Percentiles rank a stretch among this genome's conserved stretches.
phyloP scores from a whole-genome alignment of 805 yeast genomes.

The Kuraishia molischiana region DNA sequence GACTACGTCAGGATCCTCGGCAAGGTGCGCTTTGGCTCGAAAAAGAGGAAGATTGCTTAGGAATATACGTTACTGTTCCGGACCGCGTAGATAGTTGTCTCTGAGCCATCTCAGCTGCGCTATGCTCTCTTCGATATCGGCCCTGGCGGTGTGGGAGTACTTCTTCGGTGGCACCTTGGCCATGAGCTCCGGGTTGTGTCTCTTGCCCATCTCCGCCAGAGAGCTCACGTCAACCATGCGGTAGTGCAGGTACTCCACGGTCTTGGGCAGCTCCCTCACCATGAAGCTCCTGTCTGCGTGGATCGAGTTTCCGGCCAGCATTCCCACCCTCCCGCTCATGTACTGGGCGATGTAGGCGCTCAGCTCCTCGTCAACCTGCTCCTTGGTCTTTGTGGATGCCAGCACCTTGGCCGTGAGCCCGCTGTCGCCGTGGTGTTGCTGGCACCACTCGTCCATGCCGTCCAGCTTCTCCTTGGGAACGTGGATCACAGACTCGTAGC shows the following conservation, averaged over 20 bases:
- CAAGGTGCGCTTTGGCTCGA: slow-evolving; percentile 10
- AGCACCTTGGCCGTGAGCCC: slow-evolving; percentile 75
- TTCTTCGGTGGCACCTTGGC: slow-evolving; percentile 50
- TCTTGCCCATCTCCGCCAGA: slow-evolving; percentile 65
- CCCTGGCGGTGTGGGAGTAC: slow-evolving; percentile 74
- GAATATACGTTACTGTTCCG: too few relatives aligned
- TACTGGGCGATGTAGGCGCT: slow-evolving; percentile 47
- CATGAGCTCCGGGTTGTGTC: slow-evolving; percentile 66
- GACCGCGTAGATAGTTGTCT: slow-evolving; percentile 43
- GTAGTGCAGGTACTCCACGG: slow-evolving; percentile 53
- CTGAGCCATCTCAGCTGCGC: slow-evolving; percentile 71
- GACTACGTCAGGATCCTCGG: slow-evolving; percentile 58
- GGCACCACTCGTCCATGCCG: slow-evolving; percentile 84
- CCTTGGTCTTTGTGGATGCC: slow-evolving; percentile 41
- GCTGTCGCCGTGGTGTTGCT: slow-evolving; percentile 61
- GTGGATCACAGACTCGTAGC: slow-evolving; percentile 78
- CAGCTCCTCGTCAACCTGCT: slow-evolving; percentile 58
- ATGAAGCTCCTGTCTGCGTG: slow-evolving; percentile 87
- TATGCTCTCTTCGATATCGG: slow-evolving; percentile 86
- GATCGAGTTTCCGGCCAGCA: slow-evolving; percentile 85
- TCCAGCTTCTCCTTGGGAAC: slow-evolving; percentile 52
- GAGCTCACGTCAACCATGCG: slow-evolving; percentile 88
- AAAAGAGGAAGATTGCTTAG: background rate
- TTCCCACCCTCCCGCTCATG: slow-evolving; percentile 47
- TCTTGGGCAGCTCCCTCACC: slow-evolving; percentile 73